Evolutionary conservation across 31 red algal genomes (phyloP).

Genomic region (Endocladia muricata): DNA sequence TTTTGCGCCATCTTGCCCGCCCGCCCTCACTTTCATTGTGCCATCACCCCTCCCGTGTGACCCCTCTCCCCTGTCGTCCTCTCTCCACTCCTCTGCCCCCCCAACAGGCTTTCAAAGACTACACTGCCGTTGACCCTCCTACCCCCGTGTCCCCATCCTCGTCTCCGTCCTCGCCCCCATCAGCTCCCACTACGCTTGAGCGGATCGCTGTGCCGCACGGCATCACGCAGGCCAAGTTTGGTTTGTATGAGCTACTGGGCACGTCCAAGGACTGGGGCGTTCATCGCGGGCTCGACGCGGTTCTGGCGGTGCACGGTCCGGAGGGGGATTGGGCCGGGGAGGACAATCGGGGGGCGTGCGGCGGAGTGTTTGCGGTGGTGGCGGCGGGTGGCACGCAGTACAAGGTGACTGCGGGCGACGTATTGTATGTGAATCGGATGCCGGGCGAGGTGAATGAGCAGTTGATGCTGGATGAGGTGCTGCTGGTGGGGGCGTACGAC

Average conservation of each 20-base stretch:
- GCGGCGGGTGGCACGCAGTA: conserved; percentile 60
- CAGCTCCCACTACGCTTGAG: too few species aligned
- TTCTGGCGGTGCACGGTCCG: conserved; percentile 70
- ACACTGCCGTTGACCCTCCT: too few species aligned
- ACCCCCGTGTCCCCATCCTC: too few species aligned
- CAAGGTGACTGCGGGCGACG: conserved; percentile 82
- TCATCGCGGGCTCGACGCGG: conserved; percentile 28
- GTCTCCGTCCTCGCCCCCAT: too few species aligned
- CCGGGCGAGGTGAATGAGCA: conserved; percentile 64
- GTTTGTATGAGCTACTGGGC: conserved; percentile 32
- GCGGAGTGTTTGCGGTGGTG: conserved; percentile 88
- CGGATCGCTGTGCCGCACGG: conserved; percentile 24
- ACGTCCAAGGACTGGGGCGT: conserved; percentile 9
- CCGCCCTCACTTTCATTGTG: too few species aligned
- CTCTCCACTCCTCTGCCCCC: too few species aligned
- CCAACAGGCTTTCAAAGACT: too few species aligned
- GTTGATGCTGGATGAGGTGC: conserved; percentile 41
- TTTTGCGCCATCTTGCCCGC: too few species aligned
- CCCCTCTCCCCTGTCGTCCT: too few species aligned
- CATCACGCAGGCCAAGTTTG: conserved; percentile 21
- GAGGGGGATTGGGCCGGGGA: conserved; percentile 23
- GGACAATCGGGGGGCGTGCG: conserved; percentile 50
- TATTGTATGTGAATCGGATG: conserved; percentile 70
- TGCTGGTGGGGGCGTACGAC: conserved; percentile 64
- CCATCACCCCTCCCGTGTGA: too few species aligned